Percentiles rank a stretch among this genome's conserved stretches.
Conservation (phyloP, 345 rosid species). For the Syzygium jambos region DNA sequence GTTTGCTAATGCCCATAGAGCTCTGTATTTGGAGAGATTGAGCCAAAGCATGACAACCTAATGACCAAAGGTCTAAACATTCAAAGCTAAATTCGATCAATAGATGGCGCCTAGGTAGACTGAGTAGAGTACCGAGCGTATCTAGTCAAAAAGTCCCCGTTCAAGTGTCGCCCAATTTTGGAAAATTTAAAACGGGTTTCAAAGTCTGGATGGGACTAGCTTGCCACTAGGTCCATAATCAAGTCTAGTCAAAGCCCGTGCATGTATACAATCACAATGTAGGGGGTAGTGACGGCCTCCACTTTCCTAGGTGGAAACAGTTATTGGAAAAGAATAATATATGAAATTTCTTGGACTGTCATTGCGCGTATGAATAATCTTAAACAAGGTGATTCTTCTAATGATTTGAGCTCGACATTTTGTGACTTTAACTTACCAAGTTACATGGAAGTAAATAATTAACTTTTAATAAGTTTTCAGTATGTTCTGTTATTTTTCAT, state of each 20-base stretch:
- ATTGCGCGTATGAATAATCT: neutral
- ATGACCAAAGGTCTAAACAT: neutral
- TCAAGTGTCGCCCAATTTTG: neutral
- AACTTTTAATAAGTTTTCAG: neutral
- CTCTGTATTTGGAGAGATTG: too few relatives aligned
- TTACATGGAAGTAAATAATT: neutral
- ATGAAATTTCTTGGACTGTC: neutral
- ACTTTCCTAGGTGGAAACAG: neutral
- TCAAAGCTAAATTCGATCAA: neutral
- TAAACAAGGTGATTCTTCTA: neutral
- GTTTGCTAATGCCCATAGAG: neutral
- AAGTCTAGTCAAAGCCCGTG: neutral
- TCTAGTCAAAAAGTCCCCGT: neutral
- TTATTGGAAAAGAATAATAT: neutral
- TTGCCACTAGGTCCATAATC: neutral
- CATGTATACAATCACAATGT: neutral
- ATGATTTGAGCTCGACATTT: neutral
- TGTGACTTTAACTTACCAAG: neutral
- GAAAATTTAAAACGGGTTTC: neutral
- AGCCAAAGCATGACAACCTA: neutral
- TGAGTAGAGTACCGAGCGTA: rapidly evolving
- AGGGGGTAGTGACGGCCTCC: neutral
- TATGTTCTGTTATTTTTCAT: neutral
- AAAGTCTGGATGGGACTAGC: neutral
- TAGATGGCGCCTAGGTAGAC: neutral